These are phyloP conservation scores for Mycena vulgaris DNA, from an alignment of 768 basidiomycete species.

Conservation along the genomic window DNA sequence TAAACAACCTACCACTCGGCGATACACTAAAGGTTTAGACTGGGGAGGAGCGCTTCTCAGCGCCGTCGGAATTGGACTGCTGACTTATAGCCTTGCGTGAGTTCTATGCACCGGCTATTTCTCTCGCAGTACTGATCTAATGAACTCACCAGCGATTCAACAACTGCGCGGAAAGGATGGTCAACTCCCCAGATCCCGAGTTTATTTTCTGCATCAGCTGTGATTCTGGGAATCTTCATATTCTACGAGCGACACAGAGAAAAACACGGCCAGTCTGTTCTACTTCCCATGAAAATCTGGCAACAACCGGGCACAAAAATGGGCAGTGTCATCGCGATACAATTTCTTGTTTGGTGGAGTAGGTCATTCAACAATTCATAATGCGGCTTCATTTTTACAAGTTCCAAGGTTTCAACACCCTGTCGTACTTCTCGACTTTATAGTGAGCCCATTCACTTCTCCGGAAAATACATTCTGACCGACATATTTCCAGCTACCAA, in stretches of 20 bases:
- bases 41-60: constrained; percentile 54
- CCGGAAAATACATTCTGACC: background rate
- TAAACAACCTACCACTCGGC: constrained; percentile 35
- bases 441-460: constrained; percentile 36
- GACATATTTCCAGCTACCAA: constrained; percentile 45
- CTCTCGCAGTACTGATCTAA: background rate
- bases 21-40: constrained; percentile 52
- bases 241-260: constrained; percentile 51
- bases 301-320: constrained; percentile 48
- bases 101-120: constrained; percentile 10
- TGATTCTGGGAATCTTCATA: constrained; percentile 46
- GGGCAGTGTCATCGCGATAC: constrained; percentile 45
- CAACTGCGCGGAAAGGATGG: constrained; percentile 50
- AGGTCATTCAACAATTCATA: background rate
- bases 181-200: constrained; percentile 50
- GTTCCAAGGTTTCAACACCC: constrained; percentile 48
- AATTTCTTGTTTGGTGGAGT: constrained; percentile 51
- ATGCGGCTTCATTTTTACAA: background rate
- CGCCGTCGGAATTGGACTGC: constrained; percentile 49
- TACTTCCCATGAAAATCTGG: constrained; percentile 53
- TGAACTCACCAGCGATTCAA: constrained; percentile 47
- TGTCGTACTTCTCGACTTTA: constrained; percentile 50
- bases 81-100: constrained; percentile 53
- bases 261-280: constrained; percentile 42
- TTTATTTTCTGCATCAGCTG: constrained; percentile 42